Percentiles rank a stretch among this genome's conserved stretches.
Conservation (phyloP, 768 basidiomycete genomes). For the Clitopilus hobsonii region DNA sequence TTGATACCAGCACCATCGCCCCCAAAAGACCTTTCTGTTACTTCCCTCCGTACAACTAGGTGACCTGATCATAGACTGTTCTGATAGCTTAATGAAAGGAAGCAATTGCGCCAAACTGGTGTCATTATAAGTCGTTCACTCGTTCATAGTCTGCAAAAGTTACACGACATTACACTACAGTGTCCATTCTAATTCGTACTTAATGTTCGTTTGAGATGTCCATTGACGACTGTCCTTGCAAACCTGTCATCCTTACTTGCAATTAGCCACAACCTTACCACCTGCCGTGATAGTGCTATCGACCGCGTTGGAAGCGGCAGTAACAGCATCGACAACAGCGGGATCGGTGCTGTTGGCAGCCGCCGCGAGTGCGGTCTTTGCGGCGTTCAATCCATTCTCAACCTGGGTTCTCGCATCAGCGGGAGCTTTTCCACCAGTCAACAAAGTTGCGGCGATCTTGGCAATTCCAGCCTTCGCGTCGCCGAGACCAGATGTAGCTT, state of each 20-base stretch:
- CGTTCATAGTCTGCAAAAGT: background rate
- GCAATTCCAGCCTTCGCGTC: conserved; percentile 19
- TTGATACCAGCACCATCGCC: background rate
- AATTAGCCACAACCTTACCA: conserved; percentile 15
- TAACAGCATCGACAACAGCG: conserved; percentile 13
- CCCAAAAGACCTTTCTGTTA: background rate
- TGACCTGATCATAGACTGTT: background rate
- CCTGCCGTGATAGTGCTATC: conserved; percentile 18
- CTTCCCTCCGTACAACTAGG: background rate
- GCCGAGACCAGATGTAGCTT: conserved; percentile 16
- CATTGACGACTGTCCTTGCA: background rate
- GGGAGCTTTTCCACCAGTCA: conserved; percentile 15
- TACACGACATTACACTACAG: background rate
- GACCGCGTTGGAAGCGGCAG: conserved; percentile 13
- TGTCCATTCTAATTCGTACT: background rate
- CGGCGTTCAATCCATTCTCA: conserved; percentile 14
- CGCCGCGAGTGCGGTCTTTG: conserved; percentile 14
- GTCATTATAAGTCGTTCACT: conserved; percentile 17
- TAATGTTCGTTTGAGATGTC: background rate
- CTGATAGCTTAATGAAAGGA: background rate
- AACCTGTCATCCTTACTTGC: conserved; percentile 4
- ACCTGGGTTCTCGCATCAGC: conserved; percentile 18
- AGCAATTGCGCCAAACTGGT: background rate
- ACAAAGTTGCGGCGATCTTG: conserved; percentile 17
- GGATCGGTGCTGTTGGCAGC: conserved; percentile 14